Conservation (phyloP, 441 rosid genomes). For the Corymbia calophylla region DNA sequence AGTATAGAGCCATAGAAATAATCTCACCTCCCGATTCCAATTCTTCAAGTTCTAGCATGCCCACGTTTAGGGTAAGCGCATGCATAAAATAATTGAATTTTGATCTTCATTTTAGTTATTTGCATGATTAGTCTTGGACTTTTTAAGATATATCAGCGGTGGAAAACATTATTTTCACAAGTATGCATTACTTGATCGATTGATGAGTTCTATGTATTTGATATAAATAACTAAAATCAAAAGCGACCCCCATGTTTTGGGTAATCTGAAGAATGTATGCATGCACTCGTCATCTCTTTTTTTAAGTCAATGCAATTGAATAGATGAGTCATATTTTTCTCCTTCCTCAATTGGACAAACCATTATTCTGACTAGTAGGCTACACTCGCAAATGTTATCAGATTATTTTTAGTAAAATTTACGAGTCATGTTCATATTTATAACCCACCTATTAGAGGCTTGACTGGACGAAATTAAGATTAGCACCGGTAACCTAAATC, state of each 20-base stretch:
- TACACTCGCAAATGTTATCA: background rate
- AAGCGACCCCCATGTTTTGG: background rate
- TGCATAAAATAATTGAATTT: background rate
- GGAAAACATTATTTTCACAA: background rate
- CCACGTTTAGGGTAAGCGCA: background rate
- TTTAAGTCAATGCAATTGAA: background rate
- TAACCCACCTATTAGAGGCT: background rate
- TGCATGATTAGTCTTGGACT: background rate
- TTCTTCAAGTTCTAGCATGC: background rate
- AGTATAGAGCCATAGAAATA: background rate
- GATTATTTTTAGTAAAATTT: background rate
- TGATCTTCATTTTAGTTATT: background rate
- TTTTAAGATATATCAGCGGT: background rate
- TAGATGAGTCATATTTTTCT: background rate
- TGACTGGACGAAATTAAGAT: background rate
- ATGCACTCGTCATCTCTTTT: background rate
- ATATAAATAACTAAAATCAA: background rate
- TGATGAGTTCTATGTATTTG: background rate
- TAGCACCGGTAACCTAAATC: background rate
- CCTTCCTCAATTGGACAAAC: background rate
- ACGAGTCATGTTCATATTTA: background rate
- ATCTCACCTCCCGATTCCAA: background rate
- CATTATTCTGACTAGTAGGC: background rate
- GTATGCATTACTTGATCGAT: background rate
- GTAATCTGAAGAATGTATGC: background rate